phyloP scores from a whole-genome alignment of 2,329 filamentous ascomycete species.

The Stromatinia cepivora region DNA sequence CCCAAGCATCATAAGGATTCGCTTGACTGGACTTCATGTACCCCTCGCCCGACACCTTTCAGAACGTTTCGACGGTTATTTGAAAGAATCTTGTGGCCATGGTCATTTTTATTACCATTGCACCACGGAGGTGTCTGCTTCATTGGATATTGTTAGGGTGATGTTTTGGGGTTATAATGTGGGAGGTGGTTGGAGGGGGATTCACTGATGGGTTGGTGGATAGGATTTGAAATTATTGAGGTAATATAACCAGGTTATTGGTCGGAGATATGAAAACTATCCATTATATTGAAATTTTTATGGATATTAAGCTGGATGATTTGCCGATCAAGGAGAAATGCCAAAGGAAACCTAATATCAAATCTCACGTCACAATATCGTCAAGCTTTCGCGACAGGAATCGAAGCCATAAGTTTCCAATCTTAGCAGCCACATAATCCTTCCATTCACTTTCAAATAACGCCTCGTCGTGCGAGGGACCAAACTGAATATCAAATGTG shows the following conservation, averaged over 20 bases:
- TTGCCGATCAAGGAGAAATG: not conserved
- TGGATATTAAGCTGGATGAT: not conserved
- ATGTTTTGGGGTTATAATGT: not conserved
- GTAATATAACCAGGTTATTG: not conserved
- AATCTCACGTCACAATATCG: not conserved
- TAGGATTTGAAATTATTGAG: not conserved
- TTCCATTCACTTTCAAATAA: constrained; percentile 24
- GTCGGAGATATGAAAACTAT: not conserved
- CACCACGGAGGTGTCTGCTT: not conserved
- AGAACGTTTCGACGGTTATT: not conserved
- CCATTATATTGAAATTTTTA: no score
- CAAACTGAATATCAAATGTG: constrained; percentile 25
- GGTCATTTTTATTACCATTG: not conserved
- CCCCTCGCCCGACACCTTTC: not conserved
- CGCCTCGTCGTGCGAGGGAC: constrained; percentile 24
- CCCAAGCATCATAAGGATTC: not conserved
- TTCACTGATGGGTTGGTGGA: not conserved
- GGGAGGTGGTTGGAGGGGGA: not conserved
- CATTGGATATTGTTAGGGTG: not conserved
- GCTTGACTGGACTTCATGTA: not conserved
- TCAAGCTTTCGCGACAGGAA: constrained; percentile 8
- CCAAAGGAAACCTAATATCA: not conserved
- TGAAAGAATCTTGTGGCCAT: not conserved
- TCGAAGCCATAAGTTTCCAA: constrained; percentile 24
- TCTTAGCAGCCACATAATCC: constrained; percentile 25